Base-by-base conservation (phyloP, 257 asterid genomes). In the Phtheirospermum japonicum region DNA sequence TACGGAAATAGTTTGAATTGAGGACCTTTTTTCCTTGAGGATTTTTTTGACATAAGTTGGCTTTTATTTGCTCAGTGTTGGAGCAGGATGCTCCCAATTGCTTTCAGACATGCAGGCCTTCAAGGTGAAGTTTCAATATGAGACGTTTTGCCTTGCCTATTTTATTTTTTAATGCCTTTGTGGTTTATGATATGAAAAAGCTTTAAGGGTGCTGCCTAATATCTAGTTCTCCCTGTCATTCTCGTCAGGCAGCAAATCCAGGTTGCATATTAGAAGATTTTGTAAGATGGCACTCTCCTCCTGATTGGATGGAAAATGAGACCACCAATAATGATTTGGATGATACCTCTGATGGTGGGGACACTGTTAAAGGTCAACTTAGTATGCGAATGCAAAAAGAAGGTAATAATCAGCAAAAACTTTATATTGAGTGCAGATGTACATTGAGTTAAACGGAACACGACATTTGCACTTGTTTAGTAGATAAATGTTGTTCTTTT, bases 61-160 rank as follows among this genome's bases (percentile, higher is more conserved):
- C 68, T 66, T 57, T 52, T 50, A n/a, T 53, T 61, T 78, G 61
- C 56, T 79, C 88, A 93, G 99, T 78, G 85, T 85, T 74, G 99
- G 97, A 65, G 97, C 97, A 20, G 99, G 99, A 68, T 93, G 99
- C 71, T 93, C 96, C 65, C 99, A 93, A 71, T 96, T 93, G 72
- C 96, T 93, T 70, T 90, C 99, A 0, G 99, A 93, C 77, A 93
- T 93, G 97, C 99, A 93, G 89, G 99, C 97, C 71, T 93, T 93
- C 83, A 93, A 93, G 96, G 99, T 89, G 83, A 75, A 70, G 66
- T 73, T 74, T 76, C 51, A 66, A 48, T 14, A 52, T 62, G 46
- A 43, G 69, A 57, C 14, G 7, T 31, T 45, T 30, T 65, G 31
- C 65, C 59, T 77, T 8, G 8, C 16, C 9, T 61, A 60, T 59